Conservation (phyloP, 345 rosid genomes). For the Populus davidiana region DNA sequence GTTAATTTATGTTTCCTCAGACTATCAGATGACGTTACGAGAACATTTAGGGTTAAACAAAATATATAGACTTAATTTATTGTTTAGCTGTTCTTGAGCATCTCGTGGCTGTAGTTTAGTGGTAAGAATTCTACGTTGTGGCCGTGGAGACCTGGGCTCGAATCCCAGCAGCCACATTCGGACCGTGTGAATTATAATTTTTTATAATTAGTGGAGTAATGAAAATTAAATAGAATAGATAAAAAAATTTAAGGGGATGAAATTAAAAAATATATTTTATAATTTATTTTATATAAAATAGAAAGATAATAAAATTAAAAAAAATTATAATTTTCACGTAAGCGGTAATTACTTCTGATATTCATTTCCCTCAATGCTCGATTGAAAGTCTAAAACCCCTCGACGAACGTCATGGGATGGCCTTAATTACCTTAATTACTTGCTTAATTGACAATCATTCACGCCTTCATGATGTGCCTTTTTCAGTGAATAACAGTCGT, state of each 20-base stretch:
- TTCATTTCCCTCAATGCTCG: not conserved
- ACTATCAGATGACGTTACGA: no score
- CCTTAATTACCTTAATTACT: not conserved
- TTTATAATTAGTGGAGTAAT: no score
- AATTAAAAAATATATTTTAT: no score
- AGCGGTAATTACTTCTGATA: not conserved
- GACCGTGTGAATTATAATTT: no score
- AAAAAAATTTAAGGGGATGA: no score
- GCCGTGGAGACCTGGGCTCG: conserved; percentile 93
- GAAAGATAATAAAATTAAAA: no score
- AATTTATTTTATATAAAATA: no score
- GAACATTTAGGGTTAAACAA: no score
- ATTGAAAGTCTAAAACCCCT: not conserved
- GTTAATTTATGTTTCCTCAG: not conserved
- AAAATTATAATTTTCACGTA: no score
- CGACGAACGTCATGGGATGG: not conserved
- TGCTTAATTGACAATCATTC: not conserved
- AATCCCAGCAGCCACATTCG: conserved; percentile 81
- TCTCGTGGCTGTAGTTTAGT: conserved; percentile 71
- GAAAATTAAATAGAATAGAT: no score
- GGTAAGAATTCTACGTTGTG: conserved; percentile 82
- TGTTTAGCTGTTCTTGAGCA: rapidly evolving
- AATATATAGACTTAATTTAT: no score
- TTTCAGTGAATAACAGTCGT: no score
- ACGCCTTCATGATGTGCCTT: not conserved